Percentiles rank a stretch among this genome's conserved stretches.
phyloP scores from a whole-genome alignment of 768 basidiomycete genomes.

The Cystobasidium ongulense region DNA sequence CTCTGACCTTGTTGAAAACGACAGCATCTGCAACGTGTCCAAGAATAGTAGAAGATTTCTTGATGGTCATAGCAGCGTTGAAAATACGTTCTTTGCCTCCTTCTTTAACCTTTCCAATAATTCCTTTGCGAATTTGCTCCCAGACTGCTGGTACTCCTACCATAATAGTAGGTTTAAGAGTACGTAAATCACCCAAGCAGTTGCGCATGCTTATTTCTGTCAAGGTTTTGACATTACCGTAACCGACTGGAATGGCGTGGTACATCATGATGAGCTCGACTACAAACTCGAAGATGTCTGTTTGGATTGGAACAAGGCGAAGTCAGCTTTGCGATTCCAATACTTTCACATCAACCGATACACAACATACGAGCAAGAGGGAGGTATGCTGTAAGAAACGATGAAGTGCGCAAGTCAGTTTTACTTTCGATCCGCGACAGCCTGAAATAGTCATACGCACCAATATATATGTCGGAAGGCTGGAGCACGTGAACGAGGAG shows the following conservation, averaged over 20 bases:
- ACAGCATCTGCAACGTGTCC: conserved; percentile 62
- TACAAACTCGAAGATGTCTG: conserved; percentile 81
- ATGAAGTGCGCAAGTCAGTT: not conserved
- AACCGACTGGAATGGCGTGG: conserved; percentile 73
- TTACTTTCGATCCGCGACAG: not conserved
- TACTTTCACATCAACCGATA: no score
- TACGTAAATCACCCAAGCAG: conserved; percentile 73
- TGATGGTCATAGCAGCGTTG: conserved; percentile 65
- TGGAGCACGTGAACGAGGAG: conserved; percentile 56
- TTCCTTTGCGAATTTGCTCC: conserved; percentile 95
- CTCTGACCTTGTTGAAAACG: conserved; percentile 66
- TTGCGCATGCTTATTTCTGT: conserved; percentile 83
- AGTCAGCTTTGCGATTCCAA: not conserved
- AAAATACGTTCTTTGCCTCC: conserved; percentile 71
- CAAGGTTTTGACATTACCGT: conserved; percentile 88
- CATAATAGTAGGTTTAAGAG: conserved; percentile 79
- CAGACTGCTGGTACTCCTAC: conserved; percentile 92
- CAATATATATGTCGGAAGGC: conserved; percentile 52
- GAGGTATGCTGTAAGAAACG: conserved; percentile 68
- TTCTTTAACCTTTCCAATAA: conserved; percentile 67
- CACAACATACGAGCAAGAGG: conserved; percentile 56
- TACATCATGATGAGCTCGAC: conserved; percentile 73
- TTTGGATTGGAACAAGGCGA: not conserved
- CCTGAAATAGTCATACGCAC: not conserved
- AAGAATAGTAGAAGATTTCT: conserved; percentile 53